Evolutionary conservation across 2,329 filamentous ascomycete species (phyloP).

Genomic region (Colletotrichum sp.): DNA sequence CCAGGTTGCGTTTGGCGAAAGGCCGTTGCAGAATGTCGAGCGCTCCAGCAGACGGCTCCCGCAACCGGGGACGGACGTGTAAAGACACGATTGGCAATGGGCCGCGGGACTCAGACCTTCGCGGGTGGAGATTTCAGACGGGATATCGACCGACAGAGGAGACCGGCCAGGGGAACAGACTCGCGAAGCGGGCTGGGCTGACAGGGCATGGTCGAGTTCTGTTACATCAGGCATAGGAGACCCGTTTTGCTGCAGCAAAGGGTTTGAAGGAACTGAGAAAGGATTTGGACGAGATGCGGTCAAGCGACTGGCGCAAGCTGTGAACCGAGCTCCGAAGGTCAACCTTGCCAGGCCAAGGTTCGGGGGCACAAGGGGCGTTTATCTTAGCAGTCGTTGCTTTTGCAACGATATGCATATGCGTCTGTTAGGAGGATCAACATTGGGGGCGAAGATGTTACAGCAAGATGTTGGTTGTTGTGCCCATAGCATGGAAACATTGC

Average conservation of each 20-base stretch:
- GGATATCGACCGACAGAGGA: slow-evolving; percentile 1
- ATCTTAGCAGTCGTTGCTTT: slow-evolving; percentile 2
- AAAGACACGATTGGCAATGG: background rate
- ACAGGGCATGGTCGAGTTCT: background rate
- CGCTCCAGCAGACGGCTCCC: background rate
- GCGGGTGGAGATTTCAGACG: background rate
- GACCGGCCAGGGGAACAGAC: background rate
- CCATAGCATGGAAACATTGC: background rate
- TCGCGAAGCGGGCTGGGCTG: background rate
- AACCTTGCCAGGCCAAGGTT: background rate
- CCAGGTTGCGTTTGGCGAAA: background rate
- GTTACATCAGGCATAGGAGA: background rate
- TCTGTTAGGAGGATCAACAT: background rate
- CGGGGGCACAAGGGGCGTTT: background rate
- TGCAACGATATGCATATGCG: background rate
- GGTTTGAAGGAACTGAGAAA: background rate
- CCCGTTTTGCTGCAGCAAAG: background rate
- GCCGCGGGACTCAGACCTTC: background rate
- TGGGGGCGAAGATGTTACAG: background rate
- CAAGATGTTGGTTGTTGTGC: background rate
- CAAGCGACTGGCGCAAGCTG: background rate
- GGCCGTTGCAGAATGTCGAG: background rate
- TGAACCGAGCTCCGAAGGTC: slow-evolving; percentile 3
- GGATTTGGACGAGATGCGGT: background rate
- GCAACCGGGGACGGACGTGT: background rate